Evolutionary conservation across 352 stramenopile species (phyloP).

Genomic region (Elongisporangium anandrum): DNA sequence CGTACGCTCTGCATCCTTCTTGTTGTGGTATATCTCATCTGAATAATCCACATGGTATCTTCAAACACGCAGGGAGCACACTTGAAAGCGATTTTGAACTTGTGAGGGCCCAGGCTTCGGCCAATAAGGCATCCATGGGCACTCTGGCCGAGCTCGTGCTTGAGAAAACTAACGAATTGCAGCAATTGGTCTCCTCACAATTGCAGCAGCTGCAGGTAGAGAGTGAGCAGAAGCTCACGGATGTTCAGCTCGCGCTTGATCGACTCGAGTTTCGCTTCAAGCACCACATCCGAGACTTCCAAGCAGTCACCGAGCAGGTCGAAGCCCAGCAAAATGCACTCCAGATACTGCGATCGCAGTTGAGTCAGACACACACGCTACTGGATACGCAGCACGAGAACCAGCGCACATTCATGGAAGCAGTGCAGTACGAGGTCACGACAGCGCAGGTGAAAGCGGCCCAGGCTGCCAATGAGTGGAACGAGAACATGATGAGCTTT

Average conservation of each 20-base stretch:
- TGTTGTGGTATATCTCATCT: background rate
- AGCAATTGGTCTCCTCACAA: conserved; percentile 30
- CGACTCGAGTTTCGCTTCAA: conserved; percentile 71
- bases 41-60: background rate
- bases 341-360: conserved; percentile 28
- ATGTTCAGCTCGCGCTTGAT: conserved; percentile 41
- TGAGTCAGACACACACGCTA: conserved; percentile 35
- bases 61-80: conserved; percentile 28
- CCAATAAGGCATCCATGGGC: conserved; percentile 41
- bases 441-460: conserved; percentile 23
- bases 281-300: conserved; percentile 48
- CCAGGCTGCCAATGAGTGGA: conserved; percentile 13
- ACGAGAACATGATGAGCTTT: conserved; percentile 33
- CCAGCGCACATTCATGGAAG: conserved; percentile 41
- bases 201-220: conserved; percentile 45
- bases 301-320: conserved; percentile 39
- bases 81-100: conserved; percentile 48
- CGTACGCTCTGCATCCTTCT: background rate
- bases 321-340: conserved; percentile 42
- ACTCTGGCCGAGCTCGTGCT: conserved; percentile 42
- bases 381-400: conserved; percentile 46
- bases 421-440: conserved; percentile 28
- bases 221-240: conserved; percentile 34
- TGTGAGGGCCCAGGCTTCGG: conserved; percentile 28
- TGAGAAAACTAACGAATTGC: conserved; percentile 35